These are phyloP conservation scores for Wickerhamiella occidentalis DNA, from an alignment of 805 yeast genomes.

Conservation along the genomic window DNA sequence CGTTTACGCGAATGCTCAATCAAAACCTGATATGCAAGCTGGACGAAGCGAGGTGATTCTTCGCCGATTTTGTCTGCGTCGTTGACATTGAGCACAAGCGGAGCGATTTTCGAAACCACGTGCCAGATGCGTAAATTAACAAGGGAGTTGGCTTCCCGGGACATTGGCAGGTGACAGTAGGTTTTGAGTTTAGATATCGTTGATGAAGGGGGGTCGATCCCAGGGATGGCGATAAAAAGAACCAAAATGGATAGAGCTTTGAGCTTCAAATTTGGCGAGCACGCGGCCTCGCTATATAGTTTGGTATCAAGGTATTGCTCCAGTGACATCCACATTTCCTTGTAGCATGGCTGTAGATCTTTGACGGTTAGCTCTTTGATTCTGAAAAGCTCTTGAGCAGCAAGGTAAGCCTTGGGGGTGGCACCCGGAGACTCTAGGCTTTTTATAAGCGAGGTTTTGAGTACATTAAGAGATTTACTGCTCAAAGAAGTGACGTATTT, in stretches of 20 bases:
- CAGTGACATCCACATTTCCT: neutral
- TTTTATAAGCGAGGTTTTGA: neutral
- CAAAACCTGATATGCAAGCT: neutral
- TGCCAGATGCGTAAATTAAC: slow-evolving; percentile 4
- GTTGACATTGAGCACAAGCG: neutral
- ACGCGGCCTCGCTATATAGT: neutral
- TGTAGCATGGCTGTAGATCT: neutral
- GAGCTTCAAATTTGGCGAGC: neutral
- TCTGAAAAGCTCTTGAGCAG: neutral
- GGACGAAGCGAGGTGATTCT: neutral
- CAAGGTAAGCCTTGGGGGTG: neutral
- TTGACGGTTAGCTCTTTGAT: neutral
- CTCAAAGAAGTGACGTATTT: neutral
- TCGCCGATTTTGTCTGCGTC: neutral
- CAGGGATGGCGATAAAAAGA: neutral
- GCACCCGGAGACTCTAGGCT: neutral
- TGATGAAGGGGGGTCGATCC: neutral
- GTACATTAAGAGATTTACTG: neutral
- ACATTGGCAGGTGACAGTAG: neutral
- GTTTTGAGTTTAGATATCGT: neutral
- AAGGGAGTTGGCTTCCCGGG: neutral
- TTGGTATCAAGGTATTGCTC: neutral
- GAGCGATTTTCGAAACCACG: neutral
- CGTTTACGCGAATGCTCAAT: neutral
- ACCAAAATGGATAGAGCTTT: neutral